phyloP scores from a whole-genome alignment of 257 asterid genomes.

The Solanum megistacrolobum region DNA sequence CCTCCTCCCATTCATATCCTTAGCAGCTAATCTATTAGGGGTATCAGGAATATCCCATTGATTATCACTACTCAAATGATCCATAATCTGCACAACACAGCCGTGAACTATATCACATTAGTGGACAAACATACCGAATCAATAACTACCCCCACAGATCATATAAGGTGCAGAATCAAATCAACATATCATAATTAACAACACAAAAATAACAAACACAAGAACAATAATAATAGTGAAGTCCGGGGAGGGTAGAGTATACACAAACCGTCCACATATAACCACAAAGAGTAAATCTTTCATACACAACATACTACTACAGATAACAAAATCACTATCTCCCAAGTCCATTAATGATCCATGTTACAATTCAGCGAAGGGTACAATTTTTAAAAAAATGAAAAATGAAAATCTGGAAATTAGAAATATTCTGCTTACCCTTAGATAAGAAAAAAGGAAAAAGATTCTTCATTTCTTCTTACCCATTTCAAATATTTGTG shows the following conservation, averaged over 20 bases:
- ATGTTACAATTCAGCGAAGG: background rate
- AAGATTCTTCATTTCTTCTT: background rate
- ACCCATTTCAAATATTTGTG: background rate
- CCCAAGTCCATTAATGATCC: background rate
- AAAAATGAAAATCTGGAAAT: background rate
- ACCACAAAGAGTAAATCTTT: background rate
- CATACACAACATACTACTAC: background rate
- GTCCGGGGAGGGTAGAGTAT: background rate
- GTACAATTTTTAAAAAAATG: background rate
- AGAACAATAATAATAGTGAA: background rate
- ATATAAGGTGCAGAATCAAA: background rate
- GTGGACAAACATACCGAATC: background rate
- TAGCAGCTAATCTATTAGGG: constrained; percentile 47
- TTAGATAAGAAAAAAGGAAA: background rate
- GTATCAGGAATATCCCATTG: constrained; percentile 63
- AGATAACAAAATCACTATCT: background rate
- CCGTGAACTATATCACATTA: background rate
- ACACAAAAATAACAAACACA: background rate
- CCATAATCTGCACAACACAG: constrained; percentile 42
- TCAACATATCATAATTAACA: background rate
- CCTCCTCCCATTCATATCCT: constrained; percentile 16
- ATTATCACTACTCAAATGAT: constrained; percentile 47
- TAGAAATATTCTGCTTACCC: background rate
- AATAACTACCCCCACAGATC: background rate
- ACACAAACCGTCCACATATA: background rate